phyloP scores from a whole-genome alignment of 116 monocot species.

The Papilionanthe hybrid region DNA sequence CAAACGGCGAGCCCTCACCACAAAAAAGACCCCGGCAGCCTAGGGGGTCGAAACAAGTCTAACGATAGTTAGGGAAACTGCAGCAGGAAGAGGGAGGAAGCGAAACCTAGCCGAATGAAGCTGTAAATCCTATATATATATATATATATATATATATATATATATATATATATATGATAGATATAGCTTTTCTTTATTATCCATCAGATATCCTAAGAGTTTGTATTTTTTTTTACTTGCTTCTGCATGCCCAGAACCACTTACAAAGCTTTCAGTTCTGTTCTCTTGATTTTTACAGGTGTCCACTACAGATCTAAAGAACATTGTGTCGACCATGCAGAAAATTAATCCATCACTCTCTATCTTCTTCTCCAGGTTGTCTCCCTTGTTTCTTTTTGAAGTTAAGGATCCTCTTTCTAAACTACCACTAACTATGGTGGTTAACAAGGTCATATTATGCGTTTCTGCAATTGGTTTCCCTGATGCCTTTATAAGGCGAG shows the following conservation, averaged over 20 bases:
- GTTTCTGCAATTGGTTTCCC: conserved; percentile 84
- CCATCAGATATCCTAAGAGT: too few relatives aligned
- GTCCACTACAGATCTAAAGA: conserved; percentile 34
- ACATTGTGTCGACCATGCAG: conserved; percentile 25
- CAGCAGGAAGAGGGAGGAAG: too few relatives aligned
- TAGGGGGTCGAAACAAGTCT: too few relatives aligned
- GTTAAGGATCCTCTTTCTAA: conserved; percentile 27
- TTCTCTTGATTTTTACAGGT: conserved; percentile 35
- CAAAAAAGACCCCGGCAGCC: too few relatives aligned
- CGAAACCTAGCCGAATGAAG: too few relatives aligned
- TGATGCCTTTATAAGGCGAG: conserved; percentile 49
- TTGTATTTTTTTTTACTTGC: background rate
- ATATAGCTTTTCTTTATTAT: background rate
- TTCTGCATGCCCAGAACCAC: background rate
- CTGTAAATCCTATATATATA: too few relatives aligned
- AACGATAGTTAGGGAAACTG: too few relatives aligned
- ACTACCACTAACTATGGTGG: conserved; percentile 38
- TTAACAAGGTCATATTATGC: conserved; percentile 55
- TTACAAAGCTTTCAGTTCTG: background rate
- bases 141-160: too few relatives aligned
- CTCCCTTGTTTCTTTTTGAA: conserved; percentile 59
- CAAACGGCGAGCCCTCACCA: too few relatives aligned
- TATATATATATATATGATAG: too few relatives aligned
- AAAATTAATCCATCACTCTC: conserved; percentile 23
- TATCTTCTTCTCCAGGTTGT: conserved; percentile 59